Evolutionary conservation across 2,329 filamentous ascomycete species (phyloP).

Genomic region (Pseudocercospora macadamiae): DNA sequence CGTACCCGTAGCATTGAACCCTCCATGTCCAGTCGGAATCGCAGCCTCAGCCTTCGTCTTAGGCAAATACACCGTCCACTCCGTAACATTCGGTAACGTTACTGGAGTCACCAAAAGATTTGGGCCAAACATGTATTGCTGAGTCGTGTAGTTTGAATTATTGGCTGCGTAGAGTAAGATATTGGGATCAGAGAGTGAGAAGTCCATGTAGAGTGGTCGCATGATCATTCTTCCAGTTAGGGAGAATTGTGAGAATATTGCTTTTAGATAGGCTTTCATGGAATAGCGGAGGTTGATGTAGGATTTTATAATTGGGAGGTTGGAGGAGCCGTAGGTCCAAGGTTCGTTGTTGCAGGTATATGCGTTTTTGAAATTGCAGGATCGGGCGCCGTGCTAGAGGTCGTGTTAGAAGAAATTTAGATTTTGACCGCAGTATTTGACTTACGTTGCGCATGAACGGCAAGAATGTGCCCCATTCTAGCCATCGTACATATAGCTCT

Average conservation of each 20-base stretch:
- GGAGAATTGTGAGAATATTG: slow-evolving; percentile 41
- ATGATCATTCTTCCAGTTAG: slow-evolving; percentile 41
- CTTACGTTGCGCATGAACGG: slow-evolving; percentile 37
- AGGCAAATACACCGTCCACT: slow-evolving; percentile 44
- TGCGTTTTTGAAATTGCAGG: slow-evolving; percentile 36
- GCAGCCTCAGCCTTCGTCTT: slow-evolving; percentile 28
- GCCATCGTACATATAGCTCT: slow-evolving; percentile 38
- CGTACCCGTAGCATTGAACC: background rate
- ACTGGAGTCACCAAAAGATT: slow-evolving; percentile 42
- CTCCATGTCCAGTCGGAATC: background rate
- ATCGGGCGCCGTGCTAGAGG: slow-evolving; percentile 29
- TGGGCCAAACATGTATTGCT: slow-evolving; percentile 47
- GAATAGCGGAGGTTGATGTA: slow-evolving; percentile 38
- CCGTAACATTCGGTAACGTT: slow-evolving; percentile 40
- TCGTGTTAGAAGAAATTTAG: background rate
- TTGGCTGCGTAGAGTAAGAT: slow-evolving; percentile 28
- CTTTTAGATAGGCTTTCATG: slow-evolving; percentile 35
- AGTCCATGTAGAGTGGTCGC: slow-evolving; percentile 46
- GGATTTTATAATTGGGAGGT: slow-evolving; percentile 34
- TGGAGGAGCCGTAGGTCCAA: slow-evolving; percentile 35
- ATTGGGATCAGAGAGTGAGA: slow-evolving; percentile 36
- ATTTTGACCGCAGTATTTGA: background rate
- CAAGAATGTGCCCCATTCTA: slow-evolving; percentile 38
- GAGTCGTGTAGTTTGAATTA: slow-evolving; percentile 42
- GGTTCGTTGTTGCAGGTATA: slow-evolving; percentile 44